A percentile compares a stretch with the other conserved stretches of the same genome.
These are phyloP conservation scores for Tetrastigma voinierianum DNA, from an alignment of 164 flowering plant genomes.

Conservation along the genomic window DNA sequence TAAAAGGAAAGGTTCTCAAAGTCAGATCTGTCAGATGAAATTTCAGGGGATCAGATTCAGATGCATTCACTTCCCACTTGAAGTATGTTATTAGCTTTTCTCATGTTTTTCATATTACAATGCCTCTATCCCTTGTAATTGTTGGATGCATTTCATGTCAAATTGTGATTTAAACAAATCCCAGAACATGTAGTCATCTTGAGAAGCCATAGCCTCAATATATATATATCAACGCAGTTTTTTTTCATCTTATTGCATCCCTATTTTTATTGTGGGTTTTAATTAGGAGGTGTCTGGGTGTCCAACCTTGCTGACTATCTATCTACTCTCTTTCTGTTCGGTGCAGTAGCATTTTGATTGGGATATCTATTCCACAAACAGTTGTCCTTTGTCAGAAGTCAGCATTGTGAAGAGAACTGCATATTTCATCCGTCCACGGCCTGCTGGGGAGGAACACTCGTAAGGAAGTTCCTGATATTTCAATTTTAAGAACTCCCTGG, in stretches of 20 bases:
- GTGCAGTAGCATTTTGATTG: conserved; percentile 3
- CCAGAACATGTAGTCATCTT: no score
- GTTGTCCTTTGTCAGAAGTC: no score
- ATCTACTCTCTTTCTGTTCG: neutral
- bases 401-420: neutral
- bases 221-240: no score
- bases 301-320: neutral
- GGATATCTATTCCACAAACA: neutral
- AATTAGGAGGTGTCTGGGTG: no score
- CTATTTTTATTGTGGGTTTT: neutral
- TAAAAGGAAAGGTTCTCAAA: conserved; percentile 49
- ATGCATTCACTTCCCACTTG: conserved; percentile 67
- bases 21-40: conserved; percentile 43
- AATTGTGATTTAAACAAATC: no score
- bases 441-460: neutral
- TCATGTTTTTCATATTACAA: neutral
- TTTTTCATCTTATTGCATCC: no score
- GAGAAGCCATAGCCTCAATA: no score
- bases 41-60: conserved; percentile 48
- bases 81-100: conserved; percentile 18
- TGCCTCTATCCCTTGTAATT: neutral
- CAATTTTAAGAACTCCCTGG: neutral
- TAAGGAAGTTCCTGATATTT: neutral
- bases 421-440: neutral
- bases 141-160: no score